phyloP scores from a whole-genome alignment of 441 rosid genomes.

The Croton laevigatus region DNA sequence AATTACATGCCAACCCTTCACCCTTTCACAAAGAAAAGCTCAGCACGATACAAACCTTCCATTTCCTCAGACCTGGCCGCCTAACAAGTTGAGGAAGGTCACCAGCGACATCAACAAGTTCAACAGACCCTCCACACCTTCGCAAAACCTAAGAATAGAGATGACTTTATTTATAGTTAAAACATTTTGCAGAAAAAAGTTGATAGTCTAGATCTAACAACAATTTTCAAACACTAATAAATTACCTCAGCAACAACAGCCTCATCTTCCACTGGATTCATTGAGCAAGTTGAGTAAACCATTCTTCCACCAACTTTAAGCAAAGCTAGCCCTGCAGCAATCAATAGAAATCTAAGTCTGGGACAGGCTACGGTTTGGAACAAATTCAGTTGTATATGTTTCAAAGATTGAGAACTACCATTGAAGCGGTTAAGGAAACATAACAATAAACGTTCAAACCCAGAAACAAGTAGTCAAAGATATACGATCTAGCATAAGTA shows the following conservation, averaged over 20 bases:
- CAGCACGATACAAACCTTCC: constrained; percentile 66
- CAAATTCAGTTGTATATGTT: background rate
- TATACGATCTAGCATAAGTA: background rate
- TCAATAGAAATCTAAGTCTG: constrained; percentile 14
- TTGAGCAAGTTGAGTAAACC: constrained; percentile 98
- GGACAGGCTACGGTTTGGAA: background rate
- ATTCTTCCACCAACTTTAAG: constrained; percentile 95
- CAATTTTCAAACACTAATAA: background rate
- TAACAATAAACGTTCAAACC: background rate
- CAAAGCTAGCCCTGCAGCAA: constrained; percentile 64
- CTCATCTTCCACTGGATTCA: constrained; percentile 97
- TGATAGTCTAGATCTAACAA: background rate
- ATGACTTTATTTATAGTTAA: background rate
- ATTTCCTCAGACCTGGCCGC: constrained; percentile 78
- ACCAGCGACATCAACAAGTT: constrained; percentile 76
- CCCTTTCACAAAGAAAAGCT: background rate
- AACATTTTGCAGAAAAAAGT: background rate
- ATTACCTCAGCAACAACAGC: constrained; percentile 96
- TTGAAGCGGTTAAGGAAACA: background rate
- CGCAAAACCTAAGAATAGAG: constrained; percentile 54
- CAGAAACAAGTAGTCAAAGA: background rate
- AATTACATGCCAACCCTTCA: constrained; percentile 12
- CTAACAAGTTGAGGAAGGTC: constrained; percentile 82
- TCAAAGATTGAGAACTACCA: background rate
- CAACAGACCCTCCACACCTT: constrained; percentile 74